phyloP scores from a whole-genome alignment of 208 protist genomes.

The Herpetomonas tarakana region DNA sequence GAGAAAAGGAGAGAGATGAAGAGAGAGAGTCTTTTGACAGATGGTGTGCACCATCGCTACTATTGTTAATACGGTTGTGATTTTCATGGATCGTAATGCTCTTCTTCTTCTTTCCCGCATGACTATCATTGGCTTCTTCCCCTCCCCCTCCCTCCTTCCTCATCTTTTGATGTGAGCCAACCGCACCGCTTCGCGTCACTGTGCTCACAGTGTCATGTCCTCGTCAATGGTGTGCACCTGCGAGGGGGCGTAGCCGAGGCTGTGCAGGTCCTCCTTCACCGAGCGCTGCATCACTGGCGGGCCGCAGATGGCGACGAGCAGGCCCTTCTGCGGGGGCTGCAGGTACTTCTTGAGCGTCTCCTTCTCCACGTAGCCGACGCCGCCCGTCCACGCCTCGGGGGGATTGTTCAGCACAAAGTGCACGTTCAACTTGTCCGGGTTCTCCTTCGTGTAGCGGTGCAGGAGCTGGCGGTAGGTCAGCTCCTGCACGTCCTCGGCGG shows the following conservation, averaged over 20 bases:
- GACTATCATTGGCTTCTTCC: no score
- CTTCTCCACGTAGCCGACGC: constrained; percentile 55
- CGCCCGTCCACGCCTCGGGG: constrained; percentile 54
- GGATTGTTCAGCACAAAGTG: constrained; percentile 55
- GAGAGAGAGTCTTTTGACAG: no score
- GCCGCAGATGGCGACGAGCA: constrained; percentile 79
- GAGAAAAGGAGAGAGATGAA: no score
- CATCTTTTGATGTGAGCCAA: background rate
- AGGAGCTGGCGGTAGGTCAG: constrained; percentile 58
- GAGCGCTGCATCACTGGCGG: constrained; percentile 74
- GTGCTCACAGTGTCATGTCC: constrained; percentile 25
- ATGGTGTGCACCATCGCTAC: no score
- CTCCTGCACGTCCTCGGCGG: constrained; percentile 47
- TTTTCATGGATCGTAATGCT: no score
- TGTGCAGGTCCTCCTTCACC: constrained; percentile 40
- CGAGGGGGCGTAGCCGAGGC: constrained; percentile 47
- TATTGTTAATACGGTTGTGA: no score
- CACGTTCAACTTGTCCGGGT: constrained; percentile 37
- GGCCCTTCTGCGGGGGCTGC: constrained; percentile 50
- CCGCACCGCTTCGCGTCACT: constrained; percentile 8
- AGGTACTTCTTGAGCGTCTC: constrained; percentile 27
- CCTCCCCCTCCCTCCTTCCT: no score
- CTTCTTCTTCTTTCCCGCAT: no score
- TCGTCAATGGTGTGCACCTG: constrained; percentile 71
- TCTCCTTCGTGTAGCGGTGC: constrained; percentile 25